Evolutionary conservation across 352 stramenopile species (phyloP), one percentile per base, ranked within the genome.

Genomic region (Pilasporangium apinafurcum): DNA sequence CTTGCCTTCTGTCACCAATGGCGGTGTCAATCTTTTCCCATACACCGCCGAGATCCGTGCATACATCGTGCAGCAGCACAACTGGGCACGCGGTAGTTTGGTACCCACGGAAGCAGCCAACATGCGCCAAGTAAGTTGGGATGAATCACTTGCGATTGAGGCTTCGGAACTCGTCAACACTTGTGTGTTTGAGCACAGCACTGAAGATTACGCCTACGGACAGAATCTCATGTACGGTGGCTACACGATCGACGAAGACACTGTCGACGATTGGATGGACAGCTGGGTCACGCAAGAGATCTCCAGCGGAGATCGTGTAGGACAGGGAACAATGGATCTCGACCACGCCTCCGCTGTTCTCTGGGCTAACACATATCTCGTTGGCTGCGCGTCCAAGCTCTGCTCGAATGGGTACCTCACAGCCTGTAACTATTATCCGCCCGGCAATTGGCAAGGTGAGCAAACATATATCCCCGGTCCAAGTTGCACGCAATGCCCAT

Each of bases 201-300:
- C 61, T 16, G 61, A 70, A 33, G 55, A 53, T 42, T 65, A 65
- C 37, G 45, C 55, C 22, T 70, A 70, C 42, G 53, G 61, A 2
- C 61, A 70, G 38, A 70, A 70, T 35, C 56, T 70, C 31, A 64
- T 70, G 56, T 62, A 61, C 45, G 61, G 61, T 34, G 44, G 48
- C 33, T 24, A 28, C 8, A 16, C 33, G 14, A 44, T 64, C 25
- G 49, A 64, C 52, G 54, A 57, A 34, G 8, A 27, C 16, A 57
- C 47, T 20, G 39, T 67, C 27, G 49, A 53, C 21, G 43, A 30
- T 20, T 70, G 61, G 61, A 67, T 70, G 38, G 17, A 66, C 7
- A 42, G 32, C 24, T 70, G 61, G 61, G 61, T 70, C 32, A 38
- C 32, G 27, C 48, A 64, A 17, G 61, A 70, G 36, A 51, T 70